These are phyloP conservation scores for Monilinia aucupariae DNA, from an alignment of 2,329 filamentous ascomycete species.

Conservation along the genomic window DNA sequence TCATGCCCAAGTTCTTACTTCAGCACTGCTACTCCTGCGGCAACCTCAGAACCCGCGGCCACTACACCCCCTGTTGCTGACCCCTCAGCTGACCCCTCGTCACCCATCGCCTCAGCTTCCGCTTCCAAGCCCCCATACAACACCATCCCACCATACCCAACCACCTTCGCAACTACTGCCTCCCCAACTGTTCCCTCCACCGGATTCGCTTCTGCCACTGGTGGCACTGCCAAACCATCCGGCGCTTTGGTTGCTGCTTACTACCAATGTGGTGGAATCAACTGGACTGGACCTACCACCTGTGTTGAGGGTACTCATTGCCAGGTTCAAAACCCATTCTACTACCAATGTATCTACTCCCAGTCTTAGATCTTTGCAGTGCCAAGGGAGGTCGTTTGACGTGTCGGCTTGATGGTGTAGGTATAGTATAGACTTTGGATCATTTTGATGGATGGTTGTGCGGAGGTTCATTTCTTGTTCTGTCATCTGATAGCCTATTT, in stretches of 20 bases:
- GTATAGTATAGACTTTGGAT: conserved; percentile 3
- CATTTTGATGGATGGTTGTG: conserved; percentile 3
- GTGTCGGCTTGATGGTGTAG: background rate
- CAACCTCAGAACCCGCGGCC: background rate
- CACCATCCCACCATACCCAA: conserved; percentile 13
- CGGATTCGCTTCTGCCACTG: conserved; percentile 13
- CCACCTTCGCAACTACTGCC: conserved; percentile 1
- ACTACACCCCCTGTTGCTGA: background rate
- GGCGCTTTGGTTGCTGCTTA: conserved; percentile 12
- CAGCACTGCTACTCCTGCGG: conserved; percentile 6
- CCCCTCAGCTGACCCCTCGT: background rate
- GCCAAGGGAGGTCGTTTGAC: background rate
- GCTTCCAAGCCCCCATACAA: background rate
- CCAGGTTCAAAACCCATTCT: conserved; percentile 22
- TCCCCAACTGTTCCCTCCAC: conserved; percentile 8
- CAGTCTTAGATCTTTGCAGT: background rate
- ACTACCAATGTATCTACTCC: conserved; percentile 16
- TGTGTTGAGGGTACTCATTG: conserved; percentile 23
- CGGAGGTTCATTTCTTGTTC: conserved; percentile 17
- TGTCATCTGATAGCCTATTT: conserved; percentile 10
- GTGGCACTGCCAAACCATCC: background rate
- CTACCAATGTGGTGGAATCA: conserved; percentile 27
- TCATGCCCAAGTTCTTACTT: no score
- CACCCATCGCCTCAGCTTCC: conserved; percentile 1
- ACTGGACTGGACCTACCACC: conserved; percentile 20